phyloP scores from a whole-genome alignment of 768 basidiomycete genomes.

The Kwoniella sp. region DNA sequence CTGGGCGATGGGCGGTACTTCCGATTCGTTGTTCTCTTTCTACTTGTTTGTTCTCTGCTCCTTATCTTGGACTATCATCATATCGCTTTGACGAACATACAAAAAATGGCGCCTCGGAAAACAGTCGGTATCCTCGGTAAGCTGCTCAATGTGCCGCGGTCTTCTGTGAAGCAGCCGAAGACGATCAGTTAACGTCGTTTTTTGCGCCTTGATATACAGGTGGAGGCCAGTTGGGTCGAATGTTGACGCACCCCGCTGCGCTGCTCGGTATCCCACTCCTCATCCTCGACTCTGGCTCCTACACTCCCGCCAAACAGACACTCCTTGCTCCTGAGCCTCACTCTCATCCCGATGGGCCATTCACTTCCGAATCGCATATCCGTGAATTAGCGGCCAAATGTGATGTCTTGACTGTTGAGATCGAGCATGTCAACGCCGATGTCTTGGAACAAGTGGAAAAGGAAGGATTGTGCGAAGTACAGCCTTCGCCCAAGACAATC shows the following conservation, averaged over 20 bases:
- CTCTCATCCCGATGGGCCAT: conserved; percentile 82
- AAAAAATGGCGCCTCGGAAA: conserved; percentile 44
- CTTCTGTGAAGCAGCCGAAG: no score
- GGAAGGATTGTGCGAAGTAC: conserved; percentile 60
- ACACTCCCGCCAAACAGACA: conserved; percentile 85
- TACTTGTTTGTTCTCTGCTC: no score
- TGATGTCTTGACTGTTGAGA: conserved; percentile 90
- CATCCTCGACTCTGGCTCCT: conserved; percentile 79
- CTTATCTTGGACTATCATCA: no score
- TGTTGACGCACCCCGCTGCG: conserved; percentile 88
- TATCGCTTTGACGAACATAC: not conserved
- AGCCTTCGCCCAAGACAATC: conserved; percentile 79
- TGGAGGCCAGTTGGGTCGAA: conserved; percentile 95
- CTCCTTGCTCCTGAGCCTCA: conserved; percentile 60
- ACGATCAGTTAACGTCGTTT: no score
- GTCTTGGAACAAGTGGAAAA: conserved; percentile 62
- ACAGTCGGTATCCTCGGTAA: conserved; percentile 56
- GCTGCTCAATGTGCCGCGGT: conserved; percentile 5
- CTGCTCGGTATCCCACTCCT: conserved; percentile 79
- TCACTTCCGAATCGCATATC: conserved; percentile 77
- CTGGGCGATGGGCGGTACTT: no score
- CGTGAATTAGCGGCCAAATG: conserved; percentile 74
- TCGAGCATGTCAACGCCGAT: conserved; percentile 86
- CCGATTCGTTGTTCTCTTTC: no score
- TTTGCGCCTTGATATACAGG: no score